phyloP scores from a whole-genome alignment of 2,329 filamentous ascomycete genomes.

The Fusarium sp. region DNA sequence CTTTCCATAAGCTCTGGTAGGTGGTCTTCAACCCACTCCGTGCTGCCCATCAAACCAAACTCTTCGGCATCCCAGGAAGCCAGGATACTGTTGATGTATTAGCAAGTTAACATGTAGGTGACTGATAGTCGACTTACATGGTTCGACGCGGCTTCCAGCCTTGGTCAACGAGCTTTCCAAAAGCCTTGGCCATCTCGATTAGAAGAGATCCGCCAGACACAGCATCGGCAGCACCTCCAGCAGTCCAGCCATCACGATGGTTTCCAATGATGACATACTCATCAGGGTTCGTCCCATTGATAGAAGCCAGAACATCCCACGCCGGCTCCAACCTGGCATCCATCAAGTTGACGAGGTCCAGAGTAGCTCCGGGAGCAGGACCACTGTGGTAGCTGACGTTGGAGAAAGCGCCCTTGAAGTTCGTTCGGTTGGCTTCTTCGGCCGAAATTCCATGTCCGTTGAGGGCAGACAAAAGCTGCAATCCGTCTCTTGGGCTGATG shows the following conservation, averaged over 20 bases:
- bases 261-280: conserved; percentile 62
- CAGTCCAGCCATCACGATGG: conserved; percentile 65
- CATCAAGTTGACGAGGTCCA: conserved; percentile 29
- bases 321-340: conserved; percentile 26
- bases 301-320: conserved; percentile 53
- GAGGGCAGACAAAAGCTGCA: conserved; percentile 19
- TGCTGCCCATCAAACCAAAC: conserved; percentile 33
- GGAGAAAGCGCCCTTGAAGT: conserved; percentile 31
- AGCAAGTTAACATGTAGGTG: background rate
- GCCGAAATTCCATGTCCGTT: conserved; percentile 19
- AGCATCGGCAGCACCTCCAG: conserved; percentile 63
- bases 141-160: conserved; percentile 64
- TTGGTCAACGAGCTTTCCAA: conserved; percentile 57
- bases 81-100: conserved; percentile 1
- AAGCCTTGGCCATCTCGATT: conserved; percentile 61
- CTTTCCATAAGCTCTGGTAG: conserved; percentile 24
- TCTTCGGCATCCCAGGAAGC: conserved; percentile 34
- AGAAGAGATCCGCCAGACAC: conserved; percentile 62
- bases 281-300: conserved; percentile 54
- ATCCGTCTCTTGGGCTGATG: conserved; percentile 26
- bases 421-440: conserved; percentile 18
- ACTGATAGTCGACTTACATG: conserved; percentile 46
- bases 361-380: conserved; percentile 15
- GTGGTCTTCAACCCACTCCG: conserved; percentile 31
- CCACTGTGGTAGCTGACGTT: conserved; percentile 31